Evolutionary conservation across 2,329 filamentous ascomycete genomes (phyloP).

Genomic region (Davidsoniella eucalypti): DNA sequence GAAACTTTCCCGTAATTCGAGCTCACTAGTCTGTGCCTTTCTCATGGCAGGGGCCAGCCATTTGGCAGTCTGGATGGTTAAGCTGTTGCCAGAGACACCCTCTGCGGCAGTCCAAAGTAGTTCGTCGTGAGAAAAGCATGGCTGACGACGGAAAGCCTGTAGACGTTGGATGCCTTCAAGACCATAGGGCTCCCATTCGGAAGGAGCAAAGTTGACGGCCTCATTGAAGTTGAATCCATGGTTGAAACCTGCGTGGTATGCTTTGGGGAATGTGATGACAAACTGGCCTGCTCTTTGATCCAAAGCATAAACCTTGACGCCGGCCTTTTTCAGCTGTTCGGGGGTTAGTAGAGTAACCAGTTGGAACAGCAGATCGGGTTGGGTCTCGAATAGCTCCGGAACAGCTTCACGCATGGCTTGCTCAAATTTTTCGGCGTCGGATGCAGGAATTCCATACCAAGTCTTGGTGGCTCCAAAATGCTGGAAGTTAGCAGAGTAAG

Average conservation of each 20-base stretch:
- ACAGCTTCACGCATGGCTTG: slow-evolving; percentile 88
- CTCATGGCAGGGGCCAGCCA: slow-evolving; percentile 84
- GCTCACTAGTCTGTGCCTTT: slow-evolving; percentile 59
- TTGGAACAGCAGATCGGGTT: slow-evolving; percentile 91
- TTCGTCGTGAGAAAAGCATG: slow-evolving; percentile 96
- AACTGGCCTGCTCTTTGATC: slow-evolving; percentile 93
- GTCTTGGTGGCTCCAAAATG: slow-evolving; percentile 97
- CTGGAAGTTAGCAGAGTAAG: slow-evolving; percentile 96
- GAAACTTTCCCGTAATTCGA: slow-evolving; percentile 51
- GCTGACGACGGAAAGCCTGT: slow-evolving; percentile 74
- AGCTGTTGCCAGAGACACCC: slow-evolving; percentile 45
- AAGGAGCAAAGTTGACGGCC: slow-evolving; percentile 91
- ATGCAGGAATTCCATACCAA: slow-evolving; percentile 94
- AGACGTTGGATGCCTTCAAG: slow-evolving; percentile 72
- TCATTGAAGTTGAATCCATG: slow-evolving; percentile 99
- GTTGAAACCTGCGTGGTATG: slow-evolving; percentile 96
- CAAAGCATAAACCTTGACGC: slow-evolving; percentile 83
- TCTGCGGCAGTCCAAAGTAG: slow-evolving; percentile 79
- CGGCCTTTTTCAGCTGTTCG: slow-evolving; percentile 81
- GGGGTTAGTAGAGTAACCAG: slow-evolving; percentile 91
- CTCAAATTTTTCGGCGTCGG: slow-evolving; percentile 89
- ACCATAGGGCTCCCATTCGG: slow-evolving; percentile 88
- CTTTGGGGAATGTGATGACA: slow-evolving; percentile 90
- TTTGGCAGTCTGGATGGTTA: slow-evolving; percentile 76
- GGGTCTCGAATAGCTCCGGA: slow-evolving; percentile 89